A percentile compares a stretch with the other conserved stretches of the same genome.
phyloP scores from a whole-genome alignment of 768 basidiomycete genomes.

The Russula brevipes region DNA sequence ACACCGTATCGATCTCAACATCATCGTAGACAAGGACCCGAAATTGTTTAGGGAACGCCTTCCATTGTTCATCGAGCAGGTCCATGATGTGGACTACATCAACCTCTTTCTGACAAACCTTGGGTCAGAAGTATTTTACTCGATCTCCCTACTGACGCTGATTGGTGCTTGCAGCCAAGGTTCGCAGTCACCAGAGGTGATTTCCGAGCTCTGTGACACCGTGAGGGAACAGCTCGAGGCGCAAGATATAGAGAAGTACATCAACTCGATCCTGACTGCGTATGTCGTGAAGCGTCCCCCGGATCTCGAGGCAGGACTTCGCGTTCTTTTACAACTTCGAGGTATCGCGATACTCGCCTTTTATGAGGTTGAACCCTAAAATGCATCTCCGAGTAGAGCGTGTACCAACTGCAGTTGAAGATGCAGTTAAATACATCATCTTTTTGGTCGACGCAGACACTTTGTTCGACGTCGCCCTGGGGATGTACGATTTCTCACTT shows the following conservation, averaged over 20 bases:
- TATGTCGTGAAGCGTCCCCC: slow-evolving; percentile 89
- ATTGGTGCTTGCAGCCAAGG: slow-evolving; percentile 47
- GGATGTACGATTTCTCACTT: slow-evolving; percentile 97
- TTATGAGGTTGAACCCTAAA: not conserved
- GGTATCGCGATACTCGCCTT: slow-evolving; percentile 41
- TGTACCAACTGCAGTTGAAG: slow-evolving; percentile 78
- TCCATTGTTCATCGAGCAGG: slow-evolving; percentile 69
- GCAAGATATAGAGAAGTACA: slow-evolving; percentile 68
- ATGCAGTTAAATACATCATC: slow-evolving; percentile 97
- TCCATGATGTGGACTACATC: slow-evolving; percentile 85
- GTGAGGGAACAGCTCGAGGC: slow-evolving; percentile 67
- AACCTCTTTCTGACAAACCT: slow-evolving; percentile 86
- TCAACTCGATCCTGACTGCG: slow-evolving; percentile 88
- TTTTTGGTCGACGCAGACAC: slow-evolving; percentile 91
- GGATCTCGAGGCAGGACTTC: slow-evolving; percentile 81
- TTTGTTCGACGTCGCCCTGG: slow-evolving; percentile 90
- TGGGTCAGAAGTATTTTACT: slow-evolving; percentile 47
- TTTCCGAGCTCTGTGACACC: slow-evolving; percentile 70
- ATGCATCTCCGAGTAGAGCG: slow-evolving; percentile 36
- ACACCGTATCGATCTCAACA: slow-evolving; percentile 86
- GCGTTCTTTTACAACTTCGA: slow-evolving; percentile 68
- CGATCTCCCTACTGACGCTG: not conserved
- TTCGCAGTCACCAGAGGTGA: slow-evolving; percentile 48
- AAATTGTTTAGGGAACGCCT: slow-evolving; percentile 59
- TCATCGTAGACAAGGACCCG: slow-evolving; percentile 81